phyloP scores from a whole-genome alignment of 2,329 filamentous ascomycete species.

The Lachnum nothofagi region DNA sequence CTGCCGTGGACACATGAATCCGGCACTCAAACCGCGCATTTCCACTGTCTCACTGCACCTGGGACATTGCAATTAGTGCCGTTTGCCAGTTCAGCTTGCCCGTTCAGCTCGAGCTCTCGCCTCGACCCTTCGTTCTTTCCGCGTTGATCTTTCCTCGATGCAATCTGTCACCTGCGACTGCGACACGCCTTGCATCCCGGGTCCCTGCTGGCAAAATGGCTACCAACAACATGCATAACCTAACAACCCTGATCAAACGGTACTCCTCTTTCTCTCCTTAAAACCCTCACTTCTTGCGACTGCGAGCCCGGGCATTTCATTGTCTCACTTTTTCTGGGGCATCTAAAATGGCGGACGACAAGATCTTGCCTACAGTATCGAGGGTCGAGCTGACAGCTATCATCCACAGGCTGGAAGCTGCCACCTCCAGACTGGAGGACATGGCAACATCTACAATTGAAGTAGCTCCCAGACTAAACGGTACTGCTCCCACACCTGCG shows the following conservation, averaged over 20 bases:
- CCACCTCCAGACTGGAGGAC: constrained; percentile 91
- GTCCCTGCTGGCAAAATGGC: constrained; percentile 50
- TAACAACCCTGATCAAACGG: constrained; percentile 98
- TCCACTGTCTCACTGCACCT: no score
- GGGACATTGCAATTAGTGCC: no score
- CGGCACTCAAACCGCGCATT: no score
- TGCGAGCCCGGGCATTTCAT: constrained; percentile 4
- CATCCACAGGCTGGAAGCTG: constrained; percentile 79
- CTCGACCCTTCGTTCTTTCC: no score
- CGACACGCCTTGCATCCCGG: constrained; percentile 14
- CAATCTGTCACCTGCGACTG: constrained; percentile 21
- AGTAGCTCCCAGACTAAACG: constrained; percentile 46
- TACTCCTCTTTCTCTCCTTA: constrained; percentile 42
- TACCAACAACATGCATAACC: constrained; percentile 84
- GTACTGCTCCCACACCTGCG: constrained; percentile 36
- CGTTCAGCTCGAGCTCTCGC: no score
- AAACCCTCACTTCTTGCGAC: constrained; percentile 5
- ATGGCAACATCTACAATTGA: constrained; percentile 75
- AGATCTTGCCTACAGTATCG: constrained; percentile 23
- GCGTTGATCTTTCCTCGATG: constrained; percentile 22
- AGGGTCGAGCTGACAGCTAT: constrained; percentile 28
- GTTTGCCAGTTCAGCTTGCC: no score
- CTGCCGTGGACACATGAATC: no score
- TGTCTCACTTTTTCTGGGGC: no score
- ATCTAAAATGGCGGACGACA: no score